Base-by-base conservation (phyloP, 352 stramenopile species). In the Pythium chondricola region DNA sequence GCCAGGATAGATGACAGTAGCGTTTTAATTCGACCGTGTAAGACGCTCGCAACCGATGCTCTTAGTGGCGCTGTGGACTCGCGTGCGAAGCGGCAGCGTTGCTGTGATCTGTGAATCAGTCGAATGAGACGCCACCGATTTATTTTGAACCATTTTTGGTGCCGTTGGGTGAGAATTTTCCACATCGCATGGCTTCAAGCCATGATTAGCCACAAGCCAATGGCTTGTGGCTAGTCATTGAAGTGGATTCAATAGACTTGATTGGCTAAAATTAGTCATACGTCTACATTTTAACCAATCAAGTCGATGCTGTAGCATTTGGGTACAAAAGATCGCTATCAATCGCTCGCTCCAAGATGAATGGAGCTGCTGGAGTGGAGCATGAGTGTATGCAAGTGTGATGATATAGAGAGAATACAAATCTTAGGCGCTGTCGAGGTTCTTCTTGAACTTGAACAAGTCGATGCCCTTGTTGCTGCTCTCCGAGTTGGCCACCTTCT, bases 401-500 rank as follows among this genome's bases (percentile, higher is more conserved):
- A 13, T 8, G 29, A 33, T 13, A 13, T 8, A 33, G 30, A 24
- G 18, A 20, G 39, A 45, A 18, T 10, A 21, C 22, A 13, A 46
- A 22, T 10, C 11, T 25, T 53, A 65, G 26, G 57, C 50, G 35
- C 51, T 59, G 46, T 65, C 49, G n/a, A 65, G 44, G 27, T 56
- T 65, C 50, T 69, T 65, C 62, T 78, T 78, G 61, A 73, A 70
- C 55, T 68, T 70, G 51, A 71, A 78, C 26, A 78, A 50, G 31
- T 74, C 64, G 41, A 78, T 69, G 53, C 56, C 60, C 48, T 49
- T 57, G 24, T 56, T 54, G 49, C 49, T 51, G 22, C 36, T 37
- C 6, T 36, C 38, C 44, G 38, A 36, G 8, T 42, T 43, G 13
- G 48, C 39, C 18, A 44, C 53, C 54, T 68, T 62, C 61, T 82